A percentile compares a stretch with the other conserved stretches of the same genome.
Conservation (phyloP, 2,329 filamentous ascomycete genomes). For the Penicillium crustosum region DNA sequence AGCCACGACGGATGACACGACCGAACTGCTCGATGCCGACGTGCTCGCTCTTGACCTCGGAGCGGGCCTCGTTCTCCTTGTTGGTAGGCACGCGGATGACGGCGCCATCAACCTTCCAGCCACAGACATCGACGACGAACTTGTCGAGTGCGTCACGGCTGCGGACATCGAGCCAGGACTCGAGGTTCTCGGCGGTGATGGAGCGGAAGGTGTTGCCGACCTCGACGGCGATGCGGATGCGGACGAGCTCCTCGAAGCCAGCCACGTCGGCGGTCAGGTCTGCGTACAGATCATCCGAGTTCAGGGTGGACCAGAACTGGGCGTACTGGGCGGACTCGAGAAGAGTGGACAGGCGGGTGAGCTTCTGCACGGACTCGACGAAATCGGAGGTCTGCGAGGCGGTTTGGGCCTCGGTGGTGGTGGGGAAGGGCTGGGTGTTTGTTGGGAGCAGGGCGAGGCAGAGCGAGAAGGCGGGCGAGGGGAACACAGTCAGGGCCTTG, state of each 20-base stretch:
- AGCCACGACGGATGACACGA: slow-evolving; percentile 75
- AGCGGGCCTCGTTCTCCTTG: slow-evolving; percentile 96
- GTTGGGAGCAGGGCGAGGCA: slow-evolving; percentile 91
- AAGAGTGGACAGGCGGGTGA: slow-evolving; percentile 77
- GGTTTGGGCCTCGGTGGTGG: slow-evolving; percentile 48
- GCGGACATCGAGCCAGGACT: slow-evolving; percentile 71
- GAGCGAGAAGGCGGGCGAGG: slow-evolving; percentile 90
- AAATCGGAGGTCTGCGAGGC: slow-evolving; percentile 52
- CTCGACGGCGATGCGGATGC: slow-evolving; percentile 83
- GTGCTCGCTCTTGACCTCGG: slow-evolving; percentile 90
- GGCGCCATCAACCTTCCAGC: slow-evolving; percentile 71
- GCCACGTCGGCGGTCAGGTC: slow-evolving; percentile 91
- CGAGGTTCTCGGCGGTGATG: slow-evolving; percentile 65
- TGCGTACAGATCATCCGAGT: slow-evolving; percentile 92
- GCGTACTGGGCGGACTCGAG: slow-evolving; percentile 89
- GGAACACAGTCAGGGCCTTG: slow-evolving; percentile 96
- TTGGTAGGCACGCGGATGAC: slow-evolving; percentile 79
- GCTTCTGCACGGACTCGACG: slow-evolving; percentile 86
- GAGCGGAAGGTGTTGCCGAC: slow-evolving; percentile 79
- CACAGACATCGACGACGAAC: slow-evolving; percentile 81
- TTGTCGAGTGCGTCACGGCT: slow-evolving; percentile 67
- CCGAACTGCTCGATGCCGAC: slow-evolving; percentile 60
- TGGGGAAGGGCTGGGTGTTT: slow-evolving; percentile 66
- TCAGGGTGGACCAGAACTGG: slow-evolving; percentile 88
- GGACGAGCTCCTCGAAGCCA: slow-evolving; percentile 92